Evolutionary conservation across 139 green algal genomes (phyloP), one percentile per base, ranked within the genome.

Genomic region (Chlamydomonas sphaeroides): DNA sequence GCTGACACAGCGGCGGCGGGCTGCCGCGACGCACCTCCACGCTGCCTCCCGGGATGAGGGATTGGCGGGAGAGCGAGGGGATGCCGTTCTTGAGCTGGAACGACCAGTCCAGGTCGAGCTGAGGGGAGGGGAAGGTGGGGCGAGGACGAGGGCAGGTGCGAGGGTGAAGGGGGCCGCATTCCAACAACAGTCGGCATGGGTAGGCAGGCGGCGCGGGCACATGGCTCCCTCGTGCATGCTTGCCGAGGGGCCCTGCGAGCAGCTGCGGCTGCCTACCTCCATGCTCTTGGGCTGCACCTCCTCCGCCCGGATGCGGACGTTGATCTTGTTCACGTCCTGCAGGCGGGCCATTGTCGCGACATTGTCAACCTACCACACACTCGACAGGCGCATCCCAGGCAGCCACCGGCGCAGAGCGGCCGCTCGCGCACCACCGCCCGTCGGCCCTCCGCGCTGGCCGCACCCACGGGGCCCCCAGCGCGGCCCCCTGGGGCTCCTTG

Each of bases 41-140:
- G 63, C 39, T 83, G 85, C 89, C 89, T 25, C 89, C 89, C 1
- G 88, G 88, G 70, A 93, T 89, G 68, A 93, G 79, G 0, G 78
- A 78, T 62, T 93, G 89, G 38, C 89, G 87, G 30, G 25, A 81
- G 38, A 93, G 8, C 53, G 84, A 77, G 33, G 89, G 89, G 30
- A 93, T 28, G 45, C 80, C 84, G 62, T 89, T 85, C 80, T 91
- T 91, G 32, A 90, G 69, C 80, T 90, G 85, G 70, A 93, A 90
- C 6, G 85, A 79, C 89, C 89, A 93, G 85, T 93, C 89, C 59
- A 93, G 85, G 85, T 93, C 89, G 57, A 93, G 78, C 89, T 92
- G 61, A 28, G 68, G n/a, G 45, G 48, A 11, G 25, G 72, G 53
- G 45, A 41, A 51, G 57, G 30, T 7, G 26, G 28, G 41, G 41